Evolutionary conservation across 805 yeast species (phyloP).

Genomic region (Metschnikowia sp.): DNA sequence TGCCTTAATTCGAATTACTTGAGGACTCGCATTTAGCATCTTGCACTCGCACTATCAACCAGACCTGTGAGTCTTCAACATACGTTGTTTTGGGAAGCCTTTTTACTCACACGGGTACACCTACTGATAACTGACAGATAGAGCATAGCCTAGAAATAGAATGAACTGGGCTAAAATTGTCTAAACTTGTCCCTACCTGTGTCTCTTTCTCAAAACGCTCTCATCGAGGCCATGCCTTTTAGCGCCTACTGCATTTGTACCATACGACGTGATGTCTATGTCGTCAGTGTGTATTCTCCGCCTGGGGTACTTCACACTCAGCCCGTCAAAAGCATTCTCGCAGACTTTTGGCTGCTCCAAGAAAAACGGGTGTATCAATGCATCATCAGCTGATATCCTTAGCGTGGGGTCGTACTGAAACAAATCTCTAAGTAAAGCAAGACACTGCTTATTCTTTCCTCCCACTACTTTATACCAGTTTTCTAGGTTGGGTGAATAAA

Average conservation of each 20-base stretch:
- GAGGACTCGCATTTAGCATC: no score
- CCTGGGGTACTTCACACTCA: conserved; percentile 72
- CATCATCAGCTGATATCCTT: conserved; percentile 74
- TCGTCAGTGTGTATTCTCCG: conserved; percentile 87
- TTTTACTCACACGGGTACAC: no score
- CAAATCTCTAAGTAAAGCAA: conserved; percentile 58
- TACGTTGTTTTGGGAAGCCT: no score
- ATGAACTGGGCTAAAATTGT: no score
- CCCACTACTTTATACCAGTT: conserved; percentile 88
- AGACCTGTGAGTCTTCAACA: no score
- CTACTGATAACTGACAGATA: no score
- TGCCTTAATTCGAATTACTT: no score
- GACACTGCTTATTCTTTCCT: conserved; percentile 65
- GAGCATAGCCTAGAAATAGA: no score
- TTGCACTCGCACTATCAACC: no score
- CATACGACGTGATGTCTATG: conserved; percentile 56
- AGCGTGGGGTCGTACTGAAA: conserved; percentile 80
- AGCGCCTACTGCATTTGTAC: conserved; percentile 19
- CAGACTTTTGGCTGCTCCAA: conserved; percentile 63
- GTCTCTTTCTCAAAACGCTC: conserved; percentile 7
- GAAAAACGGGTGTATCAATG: conserved; percentile 78
- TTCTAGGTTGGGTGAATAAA: conserved; percentile 64
- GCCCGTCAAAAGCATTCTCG: conserved; percentile 77
- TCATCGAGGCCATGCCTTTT: conserved; percentile 25
- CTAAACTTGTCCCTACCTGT: not conserved